Conservation (phyloP, 306 rosid species). For the Cucumis cinereus region DNA sequence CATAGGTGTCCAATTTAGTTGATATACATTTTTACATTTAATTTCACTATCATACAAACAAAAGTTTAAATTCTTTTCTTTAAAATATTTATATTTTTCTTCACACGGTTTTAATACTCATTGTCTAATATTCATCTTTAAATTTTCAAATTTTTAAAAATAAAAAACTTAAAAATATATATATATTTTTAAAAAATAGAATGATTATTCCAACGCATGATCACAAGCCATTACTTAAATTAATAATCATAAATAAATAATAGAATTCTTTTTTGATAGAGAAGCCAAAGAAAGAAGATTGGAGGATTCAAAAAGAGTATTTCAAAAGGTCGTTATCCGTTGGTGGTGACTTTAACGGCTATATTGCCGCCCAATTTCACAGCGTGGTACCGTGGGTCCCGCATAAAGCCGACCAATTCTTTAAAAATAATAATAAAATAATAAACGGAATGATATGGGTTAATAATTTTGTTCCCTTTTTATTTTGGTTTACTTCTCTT, state of each 20-base stretch:
- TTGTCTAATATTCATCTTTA: no score
- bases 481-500: no score
- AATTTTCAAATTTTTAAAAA: neutral
- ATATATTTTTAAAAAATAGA: neutral
- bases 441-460: neutral
- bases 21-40: no score
- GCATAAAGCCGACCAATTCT: neutral
- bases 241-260: neutral
- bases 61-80: no score
- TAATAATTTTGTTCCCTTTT: neutral
- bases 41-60: no score
- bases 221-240: neutral
- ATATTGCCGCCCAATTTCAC: neutral
- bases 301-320: neutral
- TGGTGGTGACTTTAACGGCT: neutral
- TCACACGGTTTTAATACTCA: no score
- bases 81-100: no score
- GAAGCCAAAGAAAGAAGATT: neutral
- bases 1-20: no score
- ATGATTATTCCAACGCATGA: neutral
- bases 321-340: conserved; percentile 11
- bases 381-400: neutral
- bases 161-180: neutral
- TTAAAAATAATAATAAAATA: no score
- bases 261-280: neutral